These are phyloP conservation scores for Epichloe aotearoae DNA, from an alignment of 2,329 filamentous ascomycete genomes.

Conservation along the genomic window DNA sequence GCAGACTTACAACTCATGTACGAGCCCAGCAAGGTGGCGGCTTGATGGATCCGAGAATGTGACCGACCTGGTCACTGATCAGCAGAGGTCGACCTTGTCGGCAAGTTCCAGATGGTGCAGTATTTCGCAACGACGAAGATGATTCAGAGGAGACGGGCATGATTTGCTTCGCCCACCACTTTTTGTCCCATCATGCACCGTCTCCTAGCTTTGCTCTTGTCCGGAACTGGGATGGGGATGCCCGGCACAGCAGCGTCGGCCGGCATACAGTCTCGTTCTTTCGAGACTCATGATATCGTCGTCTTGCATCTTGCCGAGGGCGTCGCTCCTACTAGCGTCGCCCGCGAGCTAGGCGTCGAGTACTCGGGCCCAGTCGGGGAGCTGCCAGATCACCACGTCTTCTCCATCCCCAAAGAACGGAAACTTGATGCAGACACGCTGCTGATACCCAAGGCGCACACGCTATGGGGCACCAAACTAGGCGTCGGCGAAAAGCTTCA, in stretches of 20 bases:
- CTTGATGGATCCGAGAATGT: too few relatives aligned
- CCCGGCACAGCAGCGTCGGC: background rate
- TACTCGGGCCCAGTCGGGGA: background rate
- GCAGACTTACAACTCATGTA: too few relatives aligned
- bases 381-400: background rate
- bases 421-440: background rate
- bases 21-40: too few relatives aligned
- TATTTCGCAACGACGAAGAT: too few relatives aligned
- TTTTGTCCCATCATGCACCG: background rate
- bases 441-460: background rate
- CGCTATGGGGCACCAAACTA: background rate
- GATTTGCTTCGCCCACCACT: too few relatives aligned
- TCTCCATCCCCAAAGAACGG: background rate
- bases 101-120: too few relatives aligned
- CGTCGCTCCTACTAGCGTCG: background rate
- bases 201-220: background rate
- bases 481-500: background rate
- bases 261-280: background rate
- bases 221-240: background rate
- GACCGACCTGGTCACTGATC: too few relatives aligned
- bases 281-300: background rate
- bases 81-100: too few relatives aligned
- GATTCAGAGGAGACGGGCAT: too few relatives aligned
- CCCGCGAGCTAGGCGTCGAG: background rate
- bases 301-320: background rate